Percentiles rank a stretch among this genome's conserved stretches.
These are phyloP conservation scores for Salvia sclarea DNA, from an alignment of 305 asterid species.

Conservation along the genomic window DNA sequence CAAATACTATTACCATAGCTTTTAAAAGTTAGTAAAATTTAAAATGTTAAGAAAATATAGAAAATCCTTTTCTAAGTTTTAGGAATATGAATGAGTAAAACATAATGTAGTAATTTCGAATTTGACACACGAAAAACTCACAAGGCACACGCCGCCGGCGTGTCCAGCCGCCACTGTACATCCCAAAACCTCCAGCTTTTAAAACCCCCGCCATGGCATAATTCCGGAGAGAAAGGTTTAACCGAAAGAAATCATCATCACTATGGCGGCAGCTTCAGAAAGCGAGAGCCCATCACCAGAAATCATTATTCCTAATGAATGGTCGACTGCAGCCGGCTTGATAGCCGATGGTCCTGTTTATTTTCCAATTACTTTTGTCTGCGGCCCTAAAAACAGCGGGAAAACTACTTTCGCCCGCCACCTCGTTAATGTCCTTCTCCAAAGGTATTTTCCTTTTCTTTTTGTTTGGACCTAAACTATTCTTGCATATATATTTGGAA, in stretches of 20 bases:
- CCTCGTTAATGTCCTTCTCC: slow-evolving; percentile 79
- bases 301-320: slow-evolving; percentile 65
- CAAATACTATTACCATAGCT: no score
- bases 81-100: no score
- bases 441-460: slow-evolving; percentile 58
- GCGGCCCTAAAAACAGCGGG: slow-evolving; percentile 95
- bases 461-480: slow-evolving; percentile 5
- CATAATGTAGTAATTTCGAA: no score
- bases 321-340: slow-evolving; percentile 68
- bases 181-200: neutral
- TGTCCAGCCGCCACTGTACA: slow-evolving; percentile 27
- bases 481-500: neutral
- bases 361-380: slow-evolving; percentile 58
- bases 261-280: slow-evolving; percentile 50
- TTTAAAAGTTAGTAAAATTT: no score
- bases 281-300: slow-evolving; percentile 43
- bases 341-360: slow-evolving; percentile 46
- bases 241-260: neutral
- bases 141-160: slow-evolving; percentile 32
- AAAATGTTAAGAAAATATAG: no score
- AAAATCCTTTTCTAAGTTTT: no score
- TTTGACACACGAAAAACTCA: no score
- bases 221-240: neutral
- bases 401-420: slow-evolving; percentile 87
- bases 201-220: slow-evolving; percentile 21